A percentile compares a stretch with the other conserved stretches of the same genome.
phyloP scores from a whole-genome alignment of 768 basidiomycete genomes.

The Mycena chlorophos region DNA sequence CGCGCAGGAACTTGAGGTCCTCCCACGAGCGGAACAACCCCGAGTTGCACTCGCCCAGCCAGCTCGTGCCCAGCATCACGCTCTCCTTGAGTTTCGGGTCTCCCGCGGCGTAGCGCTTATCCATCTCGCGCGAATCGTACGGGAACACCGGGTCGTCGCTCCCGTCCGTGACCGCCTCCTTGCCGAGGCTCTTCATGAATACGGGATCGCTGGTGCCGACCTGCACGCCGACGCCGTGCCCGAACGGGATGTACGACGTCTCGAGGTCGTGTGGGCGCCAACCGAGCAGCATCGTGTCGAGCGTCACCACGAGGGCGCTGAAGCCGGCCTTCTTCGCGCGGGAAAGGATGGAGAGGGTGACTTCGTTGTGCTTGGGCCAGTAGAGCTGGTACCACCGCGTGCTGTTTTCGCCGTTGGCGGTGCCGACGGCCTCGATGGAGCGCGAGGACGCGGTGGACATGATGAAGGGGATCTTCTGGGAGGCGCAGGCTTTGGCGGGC shows the following conservation, averaged over 20 bases:
- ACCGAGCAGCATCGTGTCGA: conserved; percentile 72
- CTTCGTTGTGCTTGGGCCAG: conserved; percentile 64
- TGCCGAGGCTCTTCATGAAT: conserved; percentile 63
- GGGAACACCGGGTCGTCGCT: conserved; percentile 58
- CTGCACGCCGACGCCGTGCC: conserved; percentile 63
- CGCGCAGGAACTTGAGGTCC: conserved; percentile 63
- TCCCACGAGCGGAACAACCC: conserved; percentile 71
- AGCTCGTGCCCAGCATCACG: conserved; percentile 55
- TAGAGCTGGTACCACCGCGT: conserved; percentile 83
- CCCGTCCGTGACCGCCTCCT: conserved; percentile 43
- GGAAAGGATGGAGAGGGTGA: conserved; percentile 62
- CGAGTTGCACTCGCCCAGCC: conserved; percentile 63
- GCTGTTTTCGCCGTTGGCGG: conserved; percentile 66
- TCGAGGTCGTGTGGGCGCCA: conserved; percentile 79
- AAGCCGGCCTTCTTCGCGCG: conserved; percentile 69
- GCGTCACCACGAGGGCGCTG: conserved; percentile 72
- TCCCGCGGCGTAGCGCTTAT: conserved; percentile 43
- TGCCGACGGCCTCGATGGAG: conserved; percentile 76
- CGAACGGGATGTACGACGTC: conserved; percentile 64
- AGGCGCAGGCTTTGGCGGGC: conserved; percentile 62
- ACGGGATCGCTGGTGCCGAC: conserved; percentile 74
- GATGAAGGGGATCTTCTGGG: conserved; percentile 65
- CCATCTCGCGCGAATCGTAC: conserved; percentile 51
- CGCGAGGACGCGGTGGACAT: conserved; percentile 75
- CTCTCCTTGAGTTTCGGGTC: conserved; percentile 45